phyloP scores from a whole-genome alignment of 2,329 filamentous ascomycete species.

The Tothia fuscella region DNA sequence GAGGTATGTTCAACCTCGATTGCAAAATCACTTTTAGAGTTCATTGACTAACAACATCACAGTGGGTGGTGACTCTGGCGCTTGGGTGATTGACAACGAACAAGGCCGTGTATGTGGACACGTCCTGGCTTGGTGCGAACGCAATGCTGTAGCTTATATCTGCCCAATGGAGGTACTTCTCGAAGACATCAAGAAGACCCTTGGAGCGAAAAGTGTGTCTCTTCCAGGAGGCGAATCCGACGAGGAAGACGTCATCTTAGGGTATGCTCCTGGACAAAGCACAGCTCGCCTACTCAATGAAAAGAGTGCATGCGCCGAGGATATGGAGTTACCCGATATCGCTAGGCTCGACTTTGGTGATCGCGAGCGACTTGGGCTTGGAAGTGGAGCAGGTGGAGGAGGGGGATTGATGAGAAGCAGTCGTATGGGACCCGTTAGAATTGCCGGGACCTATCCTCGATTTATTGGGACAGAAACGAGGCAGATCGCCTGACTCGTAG shows the following conservation, averaged over 20 bases:
- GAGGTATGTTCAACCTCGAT: too few relatives aligned
- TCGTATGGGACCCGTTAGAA: too few relatives aligned
- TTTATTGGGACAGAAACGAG: too few relatives aligned
- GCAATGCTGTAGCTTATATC: slow-evolving; percentile 76
- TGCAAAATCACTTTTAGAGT: slow-evolving; percentile 12
- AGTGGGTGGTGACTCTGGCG: slow-evolving; percentile 81
- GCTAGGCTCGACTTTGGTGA: slow-evolving; percentile 5
- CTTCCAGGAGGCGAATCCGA: slow-evolving; percentile 45
- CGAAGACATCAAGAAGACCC: slow-evolving; percentile 68
- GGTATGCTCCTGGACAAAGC: not conserved
- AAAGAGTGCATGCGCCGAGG: not conserved
- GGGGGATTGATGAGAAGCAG: too few relatives aligned
- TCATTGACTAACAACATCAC: slow-evolving; percentile 13
- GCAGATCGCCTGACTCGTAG: too few relatives aligned
- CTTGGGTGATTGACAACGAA: slow-evolving; percentile 77
- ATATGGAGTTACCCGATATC: slow-evolving; percentile 8
- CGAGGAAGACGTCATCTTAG: not conserved
- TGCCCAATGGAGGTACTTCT: slow-evolving; percentile 89
- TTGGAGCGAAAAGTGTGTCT: slow-evolving; percentile 57
- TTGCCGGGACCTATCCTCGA: too few relatives aligned
- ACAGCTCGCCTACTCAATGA: not conserved
- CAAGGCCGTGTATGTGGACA: slow-evolving; percentile 78
- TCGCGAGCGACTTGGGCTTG: slow-evolving; percentile 5
- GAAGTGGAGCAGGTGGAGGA: not conserved
- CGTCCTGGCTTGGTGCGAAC: slow-evolving; percentile 75